phyloP scores from a whole-genome alignment of 2,329 filamentous ascomycete species.

The Cladosporium sp. region DNA sequence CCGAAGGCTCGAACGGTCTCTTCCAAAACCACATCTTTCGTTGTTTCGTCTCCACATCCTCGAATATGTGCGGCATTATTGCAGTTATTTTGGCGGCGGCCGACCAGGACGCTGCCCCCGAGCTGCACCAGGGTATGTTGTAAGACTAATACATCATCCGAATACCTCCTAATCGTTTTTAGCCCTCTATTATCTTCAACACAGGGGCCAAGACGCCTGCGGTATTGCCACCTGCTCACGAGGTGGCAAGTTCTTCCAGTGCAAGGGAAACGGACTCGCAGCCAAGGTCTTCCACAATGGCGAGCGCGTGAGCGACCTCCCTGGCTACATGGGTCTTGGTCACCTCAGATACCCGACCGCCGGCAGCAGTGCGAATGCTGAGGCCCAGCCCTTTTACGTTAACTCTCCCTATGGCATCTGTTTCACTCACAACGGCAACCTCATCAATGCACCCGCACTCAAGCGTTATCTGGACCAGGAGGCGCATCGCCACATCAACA shows the following conservation, averaged over 20 bases:
- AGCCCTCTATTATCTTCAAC: slow-evolving; percentile 36
- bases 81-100: slow-evolving; percentile 44
- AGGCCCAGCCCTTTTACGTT: slow-evolving; percentile 90
- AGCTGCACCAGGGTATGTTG: slow-evolving; percentile 30
- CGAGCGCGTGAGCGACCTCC: slow-evolving; percentile 64
- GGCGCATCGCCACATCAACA: slow-evolving; percentile 82
- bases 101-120: slow-evolving; percentile 33
- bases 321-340: slow-evolving; percentile 80
- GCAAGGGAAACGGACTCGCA: slow-evolving; percentile 87
- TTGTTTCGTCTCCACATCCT: slow-evolving; percentile 21
- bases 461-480: slow-evolving; percentile 68
- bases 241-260: slow-evolving; percentile 78
- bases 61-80: slow-evolving; percentile 49
- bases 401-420: slow-evolving; percentile 79
- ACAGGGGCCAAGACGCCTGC: slow-evolving; percentile 81
- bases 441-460: slow-evolving; percentile 72
- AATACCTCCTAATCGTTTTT: slow-evolving; percentile 14
- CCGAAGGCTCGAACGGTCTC: slow-evolving; percentile 17
- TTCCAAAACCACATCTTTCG: slow-evolving; percentile 35
- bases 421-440: slow-evolving; percentile 81
- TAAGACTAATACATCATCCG: slow-evolving; percentile 17
- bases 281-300: slow-evolving; percentile 81
- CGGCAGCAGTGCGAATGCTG: slow-evolving; percentile 75
- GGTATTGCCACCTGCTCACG: slow-evolving; percentile 72
- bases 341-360: slow-evolving; percentile 88